Percentiles rank a stretch among this genome's conserved stretches.
Conservation (phyloP, 2,329 filamentous ascomycete species). For the Nothopassalora personata region DNA sequence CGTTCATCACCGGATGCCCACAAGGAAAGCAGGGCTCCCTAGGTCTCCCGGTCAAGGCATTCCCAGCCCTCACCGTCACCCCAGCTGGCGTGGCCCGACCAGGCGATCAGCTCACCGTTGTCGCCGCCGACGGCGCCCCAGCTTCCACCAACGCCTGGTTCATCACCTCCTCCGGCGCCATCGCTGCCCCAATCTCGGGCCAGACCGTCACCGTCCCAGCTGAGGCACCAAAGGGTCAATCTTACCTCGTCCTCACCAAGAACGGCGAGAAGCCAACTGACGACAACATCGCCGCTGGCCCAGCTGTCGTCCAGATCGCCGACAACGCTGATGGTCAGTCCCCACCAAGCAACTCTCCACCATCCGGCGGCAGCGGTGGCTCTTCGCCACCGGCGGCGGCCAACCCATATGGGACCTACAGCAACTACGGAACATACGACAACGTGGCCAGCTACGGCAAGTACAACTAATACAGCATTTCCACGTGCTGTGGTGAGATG, state of each 20-base stretch:
- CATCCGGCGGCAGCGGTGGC: conserved; percentile 13
- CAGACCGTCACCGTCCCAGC: conserved; percentile 17
- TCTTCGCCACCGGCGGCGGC: conserved; percentile 12
- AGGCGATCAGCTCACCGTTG: conserved; percentile 20
- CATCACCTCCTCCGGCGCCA: conserved; percentile 24
- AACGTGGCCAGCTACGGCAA: neutral
- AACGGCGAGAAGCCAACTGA: conserved; percentile 19
- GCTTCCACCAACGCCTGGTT: conserved; percentile 21
- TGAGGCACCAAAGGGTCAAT: conserved; percentile 23
- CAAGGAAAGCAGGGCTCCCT: conserved; percentile 32
- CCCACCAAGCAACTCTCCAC: no score
- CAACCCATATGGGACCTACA: neutral
- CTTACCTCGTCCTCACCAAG: conserved; percentile 26
- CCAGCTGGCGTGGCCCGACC: conserved; percentile 17
- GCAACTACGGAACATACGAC: neutral
- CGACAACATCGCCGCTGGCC: conserved; percentile 28
- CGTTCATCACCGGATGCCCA: conserved; percentile 57
- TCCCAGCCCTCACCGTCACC: conserved; percentile 20
- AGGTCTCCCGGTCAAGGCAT: conserved; percentile 52
- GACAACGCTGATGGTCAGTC: conserved; percentile 10
- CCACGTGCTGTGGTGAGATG: neutral
- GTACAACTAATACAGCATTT: neutral
- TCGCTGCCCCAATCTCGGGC: conserved; percentile 20
- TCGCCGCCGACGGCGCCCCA: conserved; percentile 16
- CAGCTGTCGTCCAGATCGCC: conserved; percentile 22